phyloP scores from a whole-genome alignment of 306 rosid species.

The Cucurbita maxima region DNA sequence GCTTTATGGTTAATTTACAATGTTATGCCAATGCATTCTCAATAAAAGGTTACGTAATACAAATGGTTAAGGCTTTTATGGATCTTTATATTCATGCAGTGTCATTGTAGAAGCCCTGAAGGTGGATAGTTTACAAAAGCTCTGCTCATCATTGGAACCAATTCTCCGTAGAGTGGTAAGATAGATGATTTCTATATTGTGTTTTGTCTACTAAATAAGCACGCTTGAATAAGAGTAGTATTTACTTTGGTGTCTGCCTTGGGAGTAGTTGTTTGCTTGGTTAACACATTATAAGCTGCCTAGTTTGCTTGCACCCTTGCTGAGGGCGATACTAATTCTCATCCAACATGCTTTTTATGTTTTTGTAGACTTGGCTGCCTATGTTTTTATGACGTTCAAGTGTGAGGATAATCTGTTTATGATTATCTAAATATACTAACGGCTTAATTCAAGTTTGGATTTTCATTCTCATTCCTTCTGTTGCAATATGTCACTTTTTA shows the following conservation, averaged over 20 bases:
- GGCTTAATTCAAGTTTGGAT: neutral
- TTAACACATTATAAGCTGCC: neutral
- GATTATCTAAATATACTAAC: neutral
- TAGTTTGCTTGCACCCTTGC: neutral
- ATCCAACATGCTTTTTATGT: neutral
- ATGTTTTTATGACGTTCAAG: neutral
- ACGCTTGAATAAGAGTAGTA: neutral
- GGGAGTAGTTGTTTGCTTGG: neutral
- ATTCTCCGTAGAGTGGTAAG: conserved; percentile 78
- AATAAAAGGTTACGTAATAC: neutral
- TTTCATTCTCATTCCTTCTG: neutral
- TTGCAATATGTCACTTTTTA: neutral
- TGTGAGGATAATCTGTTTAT: neutral
- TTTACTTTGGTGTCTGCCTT: neutral
- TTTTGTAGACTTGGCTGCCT: neutral
- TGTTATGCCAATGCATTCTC: neutral
- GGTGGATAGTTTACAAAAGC: conserved; percentile 74
- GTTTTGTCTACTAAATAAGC: neutral
- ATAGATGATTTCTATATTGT: conserved; percentile 1
- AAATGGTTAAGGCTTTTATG: neutral
- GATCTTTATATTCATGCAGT: conserved; percentile 24
- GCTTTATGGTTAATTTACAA: no score
- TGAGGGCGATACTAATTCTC: neutral
- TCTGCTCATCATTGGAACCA: conserved; percentile 69
- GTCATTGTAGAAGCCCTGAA: conserved; percentile 74